Conservation (phyloP, 2,329 filamentous ascomycete species). For the Neonectria hederae region DNA sequence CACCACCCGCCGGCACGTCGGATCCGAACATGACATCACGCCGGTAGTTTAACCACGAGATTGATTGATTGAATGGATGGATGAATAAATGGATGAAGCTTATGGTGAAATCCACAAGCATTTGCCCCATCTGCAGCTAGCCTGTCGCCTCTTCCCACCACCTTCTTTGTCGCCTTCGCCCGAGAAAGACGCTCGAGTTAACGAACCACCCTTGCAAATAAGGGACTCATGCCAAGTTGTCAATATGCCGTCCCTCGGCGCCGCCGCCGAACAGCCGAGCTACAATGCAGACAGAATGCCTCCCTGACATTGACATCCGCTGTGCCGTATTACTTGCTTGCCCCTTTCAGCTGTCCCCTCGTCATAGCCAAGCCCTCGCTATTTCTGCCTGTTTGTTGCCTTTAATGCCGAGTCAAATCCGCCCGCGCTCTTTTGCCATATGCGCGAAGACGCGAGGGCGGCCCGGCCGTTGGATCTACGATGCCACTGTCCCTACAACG, state of each 20-base stretch:
- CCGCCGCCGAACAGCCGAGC: not conserved
- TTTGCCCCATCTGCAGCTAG: not conserved
- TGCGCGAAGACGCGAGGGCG: not conserved
- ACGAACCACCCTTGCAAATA: not conserved
- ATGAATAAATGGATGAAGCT: too few relatives aligned
- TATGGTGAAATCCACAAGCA: too few relatives aligned
- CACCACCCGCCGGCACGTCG: slow-evolving; percentile 9
- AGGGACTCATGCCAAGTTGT: not conserved
- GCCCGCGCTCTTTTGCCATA: slow-evolving; percentile 10
- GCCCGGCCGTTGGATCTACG: too few relatives aligned
- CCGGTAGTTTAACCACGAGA: not conserved
- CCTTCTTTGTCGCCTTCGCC: not conserved
- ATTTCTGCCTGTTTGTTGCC: not conserved
- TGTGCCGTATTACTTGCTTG: not conserved
- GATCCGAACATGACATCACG: slow-evolving; percentile 31
- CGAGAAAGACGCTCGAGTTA: not conserved
- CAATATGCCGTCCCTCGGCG: slow-evolving; percentile 9
- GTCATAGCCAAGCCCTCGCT: not conserved
- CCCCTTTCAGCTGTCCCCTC: not conserved
- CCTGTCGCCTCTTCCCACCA: too few relatives aligned
- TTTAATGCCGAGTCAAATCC: slow-evolving; percentile 17
- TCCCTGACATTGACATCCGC: not conserved
- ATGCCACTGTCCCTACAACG: too few relatives aligned
- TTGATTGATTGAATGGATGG: too few relatives aligned
- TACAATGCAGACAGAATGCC: not conserved